These are phyloP conservation scores for Cladophialophora chaetospira DNA, from an alignment of 2,329 filamentous ascomycete species.

Conservation along the genomic window DNA sequence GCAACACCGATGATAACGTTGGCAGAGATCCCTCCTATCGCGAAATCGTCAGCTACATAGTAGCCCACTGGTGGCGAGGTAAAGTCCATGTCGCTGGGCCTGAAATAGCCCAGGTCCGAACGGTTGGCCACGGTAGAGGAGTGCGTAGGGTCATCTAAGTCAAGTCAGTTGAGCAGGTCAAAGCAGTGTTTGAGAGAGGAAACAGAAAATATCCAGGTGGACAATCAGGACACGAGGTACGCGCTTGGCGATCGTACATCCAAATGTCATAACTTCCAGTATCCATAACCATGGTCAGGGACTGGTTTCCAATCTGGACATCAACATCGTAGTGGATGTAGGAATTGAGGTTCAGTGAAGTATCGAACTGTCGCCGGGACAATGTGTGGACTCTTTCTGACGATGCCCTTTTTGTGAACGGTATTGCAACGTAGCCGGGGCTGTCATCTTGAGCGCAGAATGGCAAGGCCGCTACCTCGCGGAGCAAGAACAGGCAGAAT, in stretches of 20 bases:
- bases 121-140: conserved; percentile 3
- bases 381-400: too few relatives aligned
- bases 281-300: conserved; percentile 19
- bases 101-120: conserved; percentile 1
- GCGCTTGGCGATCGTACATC: conserved; percentile 4
- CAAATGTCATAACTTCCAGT: conserved; percentile 24
- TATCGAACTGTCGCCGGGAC: too few relatives aligned
- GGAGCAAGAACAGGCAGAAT: too few relatives aligned
- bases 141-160: conserved; percentile 4
- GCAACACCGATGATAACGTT: conserved; percentile 3
- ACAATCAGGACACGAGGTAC: not conserved
- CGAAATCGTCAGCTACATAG: not conserved
- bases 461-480: too few relatives aligned
- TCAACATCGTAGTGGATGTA: too few relatives aligned
- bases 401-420: too few relatives aligned
- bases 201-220: conserved; percentile 3
- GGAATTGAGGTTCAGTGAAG: too few relatives aligned
- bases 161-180: not conserved
- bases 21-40: not conserved
- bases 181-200: not conserved
- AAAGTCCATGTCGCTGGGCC: conserved; percentile 60
- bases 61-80: conserved; percentile 42
- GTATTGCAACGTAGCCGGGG: too few relatives aligned
- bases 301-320: too few relatives aligned
- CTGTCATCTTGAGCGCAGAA: too few relatives aligned